Evolutionary conservation across 169 alveolate genomes (phyloP), one percentile per base, ranked within the genome.

Genomic region (Plasmodium cynomolgi): DNA sequence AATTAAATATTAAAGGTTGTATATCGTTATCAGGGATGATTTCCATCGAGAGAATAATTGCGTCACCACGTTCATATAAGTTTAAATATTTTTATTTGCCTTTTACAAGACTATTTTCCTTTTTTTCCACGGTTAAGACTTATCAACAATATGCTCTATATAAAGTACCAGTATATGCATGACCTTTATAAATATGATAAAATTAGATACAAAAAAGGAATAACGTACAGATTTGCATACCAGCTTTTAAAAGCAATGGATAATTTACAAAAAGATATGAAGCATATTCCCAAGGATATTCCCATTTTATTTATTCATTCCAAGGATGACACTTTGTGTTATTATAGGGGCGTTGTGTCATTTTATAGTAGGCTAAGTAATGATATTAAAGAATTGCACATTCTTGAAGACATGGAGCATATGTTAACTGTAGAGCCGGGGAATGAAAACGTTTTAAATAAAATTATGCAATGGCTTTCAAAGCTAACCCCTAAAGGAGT

Each of bases 1-100:
- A 95, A 84, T 81, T 93, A 95, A 83, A 84, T 83, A 29, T 84
- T 29, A 33, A 81, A 96, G 77, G 95, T 93, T 47, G 68, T 83
- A 34, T 72, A 34, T 41, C 88, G 81, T 34, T 77, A 77, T 31
- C 84, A 29, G 23, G 84, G 29, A 77, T 77, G 37, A 77, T 77
- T 77, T 77, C 84, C n/a, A 23, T 77, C 0, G 84, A 77, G 17
- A 4, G 20, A 77, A 7, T 23, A 33, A 44, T 44, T 44, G 58
- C 58, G 13, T 77, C 84, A 31, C 9, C 58, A 31, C 17, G 84
- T 77, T 77, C 84, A 23, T 77, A 77, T 77, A 17, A 13, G 41
- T 77, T 34, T 13, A 33, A 47, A 77, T 77, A 15, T 9, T 77
- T 77, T 77, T 11, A 13, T 77, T 31, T 77, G 29, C 37, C 37